phyloP scores from a whole-genome alignment of 768 basidiomycete species.

The Suillus cothurnatus region DNA sequence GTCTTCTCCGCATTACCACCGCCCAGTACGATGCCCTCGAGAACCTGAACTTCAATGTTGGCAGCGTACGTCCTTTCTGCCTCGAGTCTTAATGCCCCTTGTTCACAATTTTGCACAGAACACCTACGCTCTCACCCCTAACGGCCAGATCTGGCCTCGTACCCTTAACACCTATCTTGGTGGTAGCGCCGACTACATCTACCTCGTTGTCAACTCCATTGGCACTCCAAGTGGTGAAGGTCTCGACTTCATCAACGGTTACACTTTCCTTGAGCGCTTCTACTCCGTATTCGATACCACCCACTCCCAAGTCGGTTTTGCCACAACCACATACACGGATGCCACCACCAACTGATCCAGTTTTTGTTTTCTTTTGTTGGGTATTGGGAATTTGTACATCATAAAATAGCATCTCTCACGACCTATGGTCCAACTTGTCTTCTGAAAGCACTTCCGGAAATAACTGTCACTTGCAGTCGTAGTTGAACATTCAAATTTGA shows the following conservation, averaged over 20 bases:
- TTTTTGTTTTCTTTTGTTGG: not conserved
- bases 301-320: not conserved
- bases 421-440: no score
- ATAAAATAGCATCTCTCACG: no score
- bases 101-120: not conserved
- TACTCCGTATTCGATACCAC: not conserved
- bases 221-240: not conserved
- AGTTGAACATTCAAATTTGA: not conserved
- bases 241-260: not conserved
- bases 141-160: not conserved
- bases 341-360: not conserved
- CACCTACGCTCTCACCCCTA: not conserved
- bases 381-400: not conserved
- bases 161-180: not conserved
- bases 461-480: not conserved
- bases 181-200: not conserved
- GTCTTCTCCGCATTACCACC: slow-evolving; percentile 17
- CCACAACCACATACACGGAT: not conserved
- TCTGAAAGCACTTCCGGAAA: not conserved
- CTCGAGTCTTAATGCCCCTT: not conserved
- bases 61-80: not conserved
- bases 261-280: not conserved
- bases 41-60: slow-evolving; percentile 14
- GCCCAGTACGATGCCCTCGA: slow-evolving; percentile 11
- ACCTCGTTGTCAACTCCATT: not conserved